Conservation (phyloP, 768 basidiomycete species). For the Termitomyces sp. region DNA sequence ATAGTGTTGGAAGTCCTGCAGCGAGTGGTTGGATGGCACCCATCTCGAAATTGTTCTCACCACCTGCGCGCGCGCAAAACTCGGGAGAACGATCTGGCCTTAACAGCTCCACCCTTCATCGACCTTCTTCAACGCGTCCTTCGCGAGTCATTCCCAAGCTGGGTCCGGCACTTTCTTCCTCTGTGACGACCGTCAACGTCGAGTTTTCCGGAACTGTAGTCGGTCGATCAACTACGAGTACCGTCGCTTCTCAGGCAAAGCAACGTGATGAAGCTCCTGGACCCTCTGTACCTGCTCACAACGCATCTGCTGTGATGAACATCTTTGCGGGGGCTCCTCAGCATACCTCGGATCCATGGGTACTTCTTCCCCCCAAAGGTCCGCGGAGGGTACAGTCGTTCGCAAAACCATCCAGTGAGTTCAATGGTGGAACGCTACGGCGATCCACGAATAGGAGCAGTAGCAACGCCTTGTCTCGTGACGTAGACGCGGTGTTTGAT, state of each 20-base stretch:
- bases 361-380: slow-evolving; percentile 52
- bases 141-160: slow-evolving; percentile 72
- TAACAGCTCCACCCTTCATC: slow-evolving; percentile 21
- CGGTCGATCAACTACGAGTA: slow-evolving; percentile 40
- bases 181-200: slow-evolving; percentile 91
- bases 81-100: slow-evolving; percentile 18
- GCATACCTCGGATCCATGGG: slow-evolving; percentile 63
- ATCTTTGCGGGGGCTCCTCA: slow-evolving; percentile 92
- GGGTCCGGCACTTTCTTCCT: slow-evolving; percentile 81
- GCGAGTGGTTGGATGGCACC: slow-evolving; percentile 79
- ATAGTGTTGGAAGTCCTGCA: slow-evolving; percentile 26
- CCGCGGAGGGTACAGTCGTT: slow-evolving; percentile 29
- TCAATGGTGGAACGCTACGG: slow-evolving; percentile 12
- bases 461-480: slow-evolving; percentile 48
- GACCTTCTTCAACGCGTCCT: slow-evolving; percentile 21
- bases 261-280: slow-evolving; percentile 5
- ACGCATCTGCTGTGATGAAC: slow-evolving; percentile 55
- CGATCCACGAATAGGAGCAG: slow-evolving; percentile 22
- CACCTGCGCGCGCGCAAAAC: slow-evolving; percentile 25
- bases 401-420: slow-evolving; percentile 20
- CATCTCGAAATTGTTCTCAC: slow-evolving; percentile 73
- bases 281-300: slow-evolving; percentile 8
- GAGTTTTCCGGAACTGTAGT: slow-evolving; percentile 80
- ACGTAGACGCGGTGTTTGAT: slow-evolving; percentile 81
- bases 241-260: slow-evolving; percentile 26